phyloP scores from a whole-genome alignment of 176 grass and related monocot genomes.

The Pharus latifolius region DNA sequence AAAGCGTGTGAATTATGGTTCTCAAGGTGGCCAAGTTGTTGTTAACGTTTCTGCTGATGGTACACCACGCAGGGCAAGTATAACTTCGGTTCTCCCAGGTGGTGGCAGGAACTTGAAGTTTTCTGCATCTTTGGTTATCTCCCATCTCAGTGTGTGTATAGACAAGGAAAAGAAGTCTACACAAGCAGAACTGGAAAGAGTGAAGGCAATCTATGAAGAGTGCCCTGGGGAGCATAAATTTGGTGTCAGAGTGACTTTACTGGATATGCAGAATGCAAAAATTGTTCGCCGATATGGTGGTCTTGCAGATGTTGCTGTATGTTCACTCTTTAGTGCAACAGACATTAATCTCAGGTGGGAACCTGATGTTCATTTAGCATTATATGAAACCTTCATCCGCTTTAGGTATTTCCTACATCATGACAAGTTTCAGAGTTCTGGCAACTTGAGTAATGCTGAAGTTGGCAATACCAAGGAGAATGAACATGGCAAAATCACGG shows the following conservation, averaged over 20 bases:
- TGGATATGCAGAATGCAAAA: conserved; percentile 98
- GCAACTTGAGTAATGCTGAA: conserved; percentile 32
- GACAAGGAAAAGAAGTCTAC: conserved; percentile 84
- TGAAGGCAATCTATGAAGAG: conserved; percentile 78
- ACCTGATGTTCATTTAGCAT: conserved; percentile 73
- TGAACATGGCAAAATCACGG: conserved; percentile 22
- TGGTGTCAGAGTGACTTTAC: conserved; percentile 66
- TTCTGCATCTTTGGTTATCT: conserved; percentile 65
- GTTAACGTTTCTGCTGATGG: conserved; percentile 89
- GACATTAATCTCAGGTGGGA: conserved; percentile 96
- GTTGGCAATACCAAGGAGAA: conserved; percentile 24
- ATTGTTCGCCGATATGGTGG: conserved; percentile 68
- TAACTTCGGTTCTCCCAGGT: conserved; percentile 50
- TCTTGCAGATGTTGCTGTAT: conserved; percentile 56
- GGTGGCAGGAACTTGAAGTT: conserved; percentile 51
- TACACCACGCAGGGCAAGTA: conserved; percentile 63
- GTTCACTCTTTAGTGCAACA: conserved; percentile 74
- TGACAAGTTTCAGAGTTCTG: conserved; percentile 43
- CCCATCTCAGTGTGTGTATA: conserved; percentile 62
- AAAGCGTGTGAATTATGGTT: conserved; percentile 96
- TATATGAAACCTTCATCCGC: conserved; percentile 61
- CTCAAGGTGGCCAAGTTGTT: conserved; percentile 80
- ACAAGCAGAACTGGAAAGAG: conserved; percentile 67
- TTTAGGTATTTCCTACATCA: conserved; percentile 58
- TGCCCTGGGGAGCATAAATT: conserved; percentile 33